Evolutionary conservation across 1,284 basidiomycete species (phyloP), one percentile per base, ranked within the genome.

Genomic region (Sutorius eximius): DNA sequence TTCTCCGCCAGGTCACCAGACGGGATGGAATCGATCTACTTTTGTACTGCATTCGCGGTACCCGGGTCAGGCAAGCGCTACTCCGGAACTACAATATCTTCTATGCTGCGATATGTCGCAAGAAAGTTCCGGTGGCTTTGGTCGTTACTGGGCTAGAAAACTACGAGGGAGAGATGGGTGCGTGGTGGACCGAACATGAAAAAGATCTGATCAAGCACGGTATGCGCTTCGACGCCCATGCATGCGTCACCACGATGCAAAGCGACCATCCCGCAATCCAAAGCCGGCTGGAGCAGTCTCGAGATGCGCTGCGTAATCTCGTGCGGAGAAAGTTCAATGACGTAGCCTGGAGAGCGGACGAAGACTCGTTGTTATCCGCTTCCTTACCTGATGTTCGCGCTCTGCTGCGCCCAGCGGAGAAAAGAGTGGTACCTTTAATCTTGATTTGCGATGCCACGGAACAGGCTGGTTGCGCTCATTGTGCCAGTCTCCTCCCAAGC

Each of bases 121-220:
- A 59, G 61, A 66, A 59, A 50, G 66, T 72, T 16, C 69, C 69
- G 1, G 61, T 74, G 10, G 68, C 67, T n/a, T 51, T 70, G 49
- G 58, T 73, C 11, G 61, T 71, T 15, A 73, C 70, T 12, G 63
- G 61, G n/a, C 57, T 74, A n/a, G 72, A 71, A 56, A 61, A 72
- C 42, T 68, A 71, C 9, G 59, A 67, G 38, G 59, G 45, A 41
- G 52, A 67, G 3, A 72, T 73, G 71, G 69, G 73, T 12, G 22
- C 30, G 3, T 71, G 70, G 71, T 74, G 70, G 72, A 36, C 27
- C 15, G 58, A 60, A 44, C 65, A 74, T 20, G 61, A 66, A 52
- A 54, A 57, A 36, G 69, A 70, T 43, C 45, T 69, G 33, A 49
- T 52, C 22, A 63, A 48, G 45, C 59, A 69, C 40, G 67, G 67